Evolutionary conservation across 768 basidiomycete species (phyloP), one percentile per base, ranked within the genome.

Genomic region (Collybia sp.): DNA sequence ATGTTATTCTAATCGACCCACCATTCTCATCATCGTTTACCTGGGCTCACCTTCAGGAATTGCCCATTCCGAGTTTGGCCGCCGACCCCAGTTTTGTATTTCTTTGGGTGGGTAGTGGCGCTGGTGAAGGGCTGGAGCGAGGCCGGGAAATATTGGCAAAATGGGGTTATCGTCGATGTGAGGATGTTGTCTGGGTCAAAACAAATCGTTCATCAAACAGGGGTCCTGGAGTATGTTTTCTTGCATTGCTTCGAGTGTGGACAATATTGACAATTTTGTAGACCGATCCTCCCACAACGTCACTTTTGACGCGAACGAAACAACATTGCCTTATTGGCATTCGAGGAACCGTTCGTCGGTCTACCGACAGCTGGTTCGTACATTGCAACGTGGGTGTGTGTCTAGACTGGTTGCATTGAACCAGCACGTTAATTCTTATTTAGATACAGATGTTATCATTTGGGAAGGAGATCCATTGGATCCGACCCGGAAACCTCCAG

Each of bases 121-220:
- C 88, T 5, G 83, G 85, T 2, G 91, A 90, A 41, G 96, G 93
- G 0, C 73, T 99, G 20, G 96, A 99, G 61, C 75, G 85, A 30
- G 96, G 96, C 0, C 70, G 94, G 30, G 95, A 97, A 63, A 71
- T 94, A 19, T 75, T 99, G 33, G 88, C 85, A 1, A 87, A 82
- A 63, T 99, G 95, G 94, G 96, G 95, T 3, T 95, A 93, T 60
- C 71, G 93, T 36, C 68, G 96, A 42, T 96, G 93, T 57, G 96
- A 99, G 58, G 96, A 99, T 60, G 89, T 99, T n/a, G 90, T 96
- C 4, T 98, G 93, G 94, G 86, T 96, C 46, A 93, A 92, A 69
- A 94, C 92, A 39, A 99, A 97, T 61, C 76, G 76, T 48, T 72
- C 66, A 16, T 75, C 69, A 17, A 87, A 88, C 60, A 72, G 72